Conservation (phyloP, 108 stramenopile species). For the Craspedostauros australis region DNA sequence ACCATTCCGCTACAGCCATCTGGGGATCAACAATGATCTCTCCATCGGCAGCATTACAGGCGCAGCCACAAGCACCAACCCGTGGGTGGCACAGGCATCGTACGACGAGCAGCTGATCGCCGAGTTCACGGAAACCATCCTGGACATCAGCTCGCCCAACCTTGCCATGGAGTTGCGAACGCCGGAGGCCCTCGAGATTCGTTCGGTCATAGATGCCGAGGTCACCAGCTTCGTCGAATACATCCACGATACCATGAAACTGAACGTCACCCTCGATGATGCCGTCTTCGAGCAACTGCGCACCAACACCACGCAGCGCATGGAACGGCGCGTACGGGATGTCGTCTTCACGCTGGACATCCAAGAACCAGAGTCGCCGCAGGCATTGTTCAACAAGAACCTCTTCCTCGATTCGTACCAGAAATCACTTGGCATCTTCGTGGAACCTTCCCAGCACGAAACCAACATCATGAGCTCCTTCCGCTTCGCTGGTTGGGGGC, state of each 20-base stretch:
- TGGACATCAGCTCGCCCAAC: conserved; percentile 27
- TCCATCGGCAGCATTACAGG: no score
- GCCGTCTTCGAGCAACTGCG: conserved; percentile 29
- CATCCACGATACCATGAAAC: conserved; percentile 2
- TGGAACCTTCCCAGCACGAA: neutral
- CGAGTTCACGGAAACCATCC: conserved; percentile 30
- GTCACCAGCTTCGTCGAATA: conserved; percentile 15
- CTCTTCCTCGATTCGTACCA: conserved; percentile 14
- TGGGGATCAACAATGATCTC: neutral
- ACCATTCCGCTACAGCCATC: conserved; percentile 20
- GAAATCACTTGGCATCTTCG: conserved; percentile 14
- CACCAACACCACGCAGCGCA: conserved; percentile 16
- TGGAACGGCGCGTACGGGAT: conserved; percentile 15
- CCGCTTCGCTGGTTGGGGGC: conserved; percentile 19
- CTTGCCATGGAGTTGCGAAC: conserved; percentile 33
- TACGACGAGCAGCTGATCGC: conserved; percentile 5
- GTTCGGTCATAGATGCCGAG: conserved; percentile 22
- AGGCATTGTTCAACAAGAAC: no score
- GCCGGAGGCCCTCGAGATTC: conserved; percentile 14
- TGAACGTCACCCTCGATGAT: conserved; percentile 3
- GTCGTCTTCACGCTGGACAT: neutral
- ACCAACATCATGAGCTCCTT: conserved; percentile 14
- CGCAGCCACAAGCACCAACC: no score
- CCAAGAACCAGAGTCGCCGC: neutral
- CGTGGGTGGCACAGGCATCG: conserved; percentile 23